A percentile compares a stretch with the other conserved stretches of the same genome.
Evolutionary conservation across 23 red algal species (phyloP).

Genomic region (Cyanidiococcus yangmingshanensis): DNA sequence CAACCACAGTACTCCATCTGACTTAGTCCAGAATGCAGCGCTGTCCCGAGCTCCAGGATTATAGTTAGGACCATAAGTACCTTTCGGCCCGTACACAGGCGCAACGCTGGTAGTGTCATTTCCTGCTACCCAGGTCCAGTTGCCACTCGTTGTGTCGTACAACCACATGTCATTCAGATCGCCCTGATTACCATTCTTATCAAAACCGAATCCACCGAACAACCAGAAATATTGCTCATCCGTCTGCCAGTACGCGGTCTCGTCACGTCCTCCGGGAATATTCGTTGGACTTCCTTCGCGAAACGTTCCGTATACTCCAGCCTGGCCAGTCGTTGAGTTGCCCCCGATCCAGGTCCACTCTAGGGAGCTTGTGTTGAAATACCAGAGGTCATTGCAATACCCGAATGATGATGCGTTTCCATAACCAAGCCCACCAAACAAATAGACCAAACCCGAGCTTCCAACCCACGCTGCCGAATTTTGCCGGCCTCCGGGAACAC

Average conservation of each 20-base stretch:
- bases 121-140: neutral
- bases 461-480: neutral
- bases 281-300: neutral
- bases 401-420: neutral
- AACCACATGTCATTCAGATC: constrained; percentile 3
- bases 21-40: neutral
- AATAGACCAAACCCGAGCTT: neutral
- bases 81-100: constrained; percentile 10
- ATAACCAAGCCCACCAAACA: constrained; percentile 8
- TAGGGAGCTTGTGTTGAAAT: neutral
- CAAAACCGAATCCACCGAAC: constrained; percentile 3
- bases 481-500: neutral
- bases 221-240: neutral
- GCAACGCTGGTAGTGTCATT: neutral
- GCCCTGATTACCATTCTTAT: neutral
- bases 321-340: neutral
- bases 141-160: neutral
- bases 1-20: neutral
- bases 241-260: neutral
- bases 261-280: neutral
- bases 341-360: neutral
- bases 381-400: neutral
- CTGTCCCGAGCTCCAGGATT: constrained; percentile 3
- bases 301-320: neutral
- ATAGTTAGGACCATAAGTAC: neutral